Evolutionary conservation across 2,329 filamentous ascomycete species (phyloP).

Genomic region (Talaromyces marneffei): DNA sequence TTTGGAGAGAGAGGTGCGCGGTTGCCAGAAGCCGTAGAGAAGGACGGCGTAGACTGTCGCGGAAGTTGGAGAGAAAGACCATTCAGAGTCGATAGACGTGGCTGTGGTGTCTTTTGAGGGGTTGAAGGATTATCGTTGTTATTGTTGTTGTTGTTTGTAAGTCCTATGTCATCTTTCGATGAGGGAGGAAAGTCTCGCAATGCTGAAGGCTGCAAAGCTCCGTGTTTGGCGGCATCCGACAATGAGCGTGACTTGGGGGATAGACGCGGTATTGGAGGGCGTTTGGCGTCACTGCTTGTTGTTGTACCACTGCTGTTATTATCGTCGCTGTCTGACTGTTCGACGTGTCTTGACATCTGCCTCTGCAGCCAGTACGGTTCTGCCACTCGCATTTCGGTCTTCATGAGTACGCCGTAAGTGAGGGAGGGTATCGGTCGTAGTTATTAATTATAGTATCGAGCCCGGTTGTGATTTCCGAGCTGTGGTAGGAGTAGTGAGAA

Average conservation of each 20-base stretch:
- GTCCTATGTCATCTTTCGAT: slow-evolving; percentile 62
- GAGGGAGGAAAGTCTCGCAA: slow-evolving; percentile 47
- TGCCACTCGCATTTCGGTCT: slow-evolving; percentile 8
- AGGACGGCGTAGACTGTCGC: slow-evolving; percentile 34
- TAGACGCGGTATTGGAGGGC: slow-evolving; percentile 19
- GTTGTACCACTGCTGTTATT: slow-evolving; percentile 5
- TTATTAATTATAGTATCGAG: background rate
- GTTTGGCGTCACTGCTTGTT: slow-evolving; percentile 1
- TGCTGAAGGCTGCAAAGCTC: slow-evolving; percentile 56
- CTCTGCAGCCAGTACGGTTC: slow-evolving; percentile 15
- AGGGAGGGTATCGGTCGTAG: background rate
- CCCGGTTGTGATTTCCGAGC: background rate
- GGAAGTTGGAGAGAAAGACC: slow-evolving; percentile 68
- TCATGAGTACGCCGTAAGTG: background rate
- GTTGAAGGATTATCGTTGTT: slow-evolving; percentile 51
- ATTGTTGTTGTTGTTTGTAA: slow-evolving; percentile 31
- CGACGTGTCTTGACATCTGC: slow-evolving; percentile 9
- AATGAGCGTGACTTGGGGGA: slow-evolving; percentile 56
- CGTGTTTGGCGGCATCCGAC: slow-evolving; percentile 58
- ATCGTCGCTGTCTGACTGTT: slow-evolving; percentile 12
- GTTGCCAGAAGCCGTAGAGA: slow-evolving; percentile 47
- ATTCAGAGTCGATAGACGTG: slow-evolving; percentile 56
- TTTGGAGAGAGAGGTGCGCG: slow-evolving; percentile 74
- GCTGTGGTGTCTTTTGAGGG: slow-evolving; percentile 59
- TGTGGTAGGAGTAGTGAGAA: background rate